phyloP scores from a whole-genome alignment of 192 early-diverging fungal genomes.

The Backusella parvicylindrica region DNA sequence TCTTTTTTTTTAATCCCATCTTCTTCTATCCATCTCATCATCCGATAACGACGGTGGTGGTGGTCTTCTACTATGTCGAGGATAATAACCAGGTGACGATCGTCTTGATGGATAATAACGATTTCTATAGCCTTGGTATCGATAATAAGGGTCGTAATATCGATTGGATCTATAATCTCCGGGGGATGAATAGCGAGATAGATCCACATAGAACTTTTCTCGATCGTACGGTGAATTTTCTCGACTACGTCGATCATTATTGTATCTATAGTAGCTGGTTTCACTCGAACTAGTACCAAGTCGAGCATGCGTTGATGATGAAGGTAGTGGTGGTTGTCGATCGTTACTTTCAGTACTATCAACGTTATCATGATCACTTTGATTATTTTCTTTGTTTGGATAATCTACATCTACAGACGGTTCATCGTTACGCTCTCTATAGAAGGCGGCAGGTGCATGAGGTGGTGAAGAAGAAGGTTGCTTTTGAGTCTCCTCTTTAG shows the following conservation, averaged over 20 bases:
- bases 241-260: not conserved
- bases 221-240: constrained; percentile 1
- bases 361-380: not conserved
- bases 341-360: not conserved
- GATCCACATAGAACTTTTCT: constrained; percentile 7
- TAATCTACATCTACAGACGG: not conserved
- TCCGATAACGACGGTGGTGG: not conserved
- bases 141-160: constrained; percentile 3
- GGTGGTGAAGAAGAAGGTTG: not conserved
- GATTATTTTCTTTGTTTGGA: not conserved
- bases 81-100: constrained; percentile 1
- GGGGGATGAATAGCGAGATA: not conserved
- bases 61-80: not conserved
- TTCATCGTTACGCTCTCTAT: too few species aligned
- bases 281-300: not conserved
- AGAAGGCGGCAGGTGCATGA: not conserved
- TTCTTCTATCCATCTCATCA: not conserved
- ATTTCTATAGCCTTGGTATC: not conserved
- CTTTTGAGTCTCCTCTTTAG: not conserved
- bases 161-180: not conserved
- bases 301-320: not conserved
- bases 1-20: constrained; percentile 9
- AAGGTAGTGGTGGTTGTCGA: too few species aligned
- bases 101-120: not conserved
- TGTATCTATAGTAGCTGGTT: not conserved